Percentiles rank a stretch among this genome's conserved stretches.
phyloP scores from a whole-genome alignment of 2,329 filamentous ascomycete species.

The Diaporthe batatas region DNA sequence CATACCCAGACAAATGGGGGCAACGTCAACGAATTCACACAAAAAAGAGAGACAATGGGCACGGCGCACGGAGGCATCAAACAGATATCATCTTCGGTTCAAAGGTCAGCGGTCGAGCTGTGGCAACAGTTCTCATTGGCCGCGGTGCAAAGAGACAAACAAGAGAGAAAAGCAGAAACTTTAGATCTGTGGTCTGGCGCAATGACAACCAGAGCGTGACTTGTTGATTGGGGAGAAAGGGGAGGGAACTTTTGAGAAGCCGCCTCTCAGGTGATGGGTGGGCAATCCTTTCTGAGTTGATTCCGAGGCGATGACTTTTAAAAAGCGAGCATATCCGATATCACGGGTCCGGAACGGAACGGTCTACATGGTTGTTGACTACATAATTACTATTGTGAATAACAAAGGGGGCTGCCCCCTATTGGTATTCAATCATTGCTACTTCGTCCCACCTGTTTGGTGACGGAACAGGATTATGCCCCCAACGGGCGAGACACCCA shows the following conservation, averaged over 20 bases:
- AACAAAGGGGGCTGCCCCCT: neutral
- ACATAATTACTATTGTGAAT: constrained; percentile 37
- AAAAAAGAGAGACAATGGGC: constrained; percentile 33
- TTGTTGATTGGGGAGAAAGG: neutral
- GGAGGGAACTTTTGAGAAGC: neutral
- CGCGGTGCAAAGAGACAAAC: constrained; percentile 9
- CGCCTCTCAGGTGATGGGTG: neutral
- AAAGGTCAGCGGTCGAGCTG: constrained; percentile 27
- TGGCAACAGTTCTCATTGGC: constrained; percentile 30
- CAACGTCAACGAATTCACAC: constrained; percentile 20
- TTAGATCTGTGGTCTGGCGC: constrained; percentile 22
- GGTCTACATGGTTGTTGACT: constrained; percentile 27
- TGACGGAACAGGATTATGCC: neutral
- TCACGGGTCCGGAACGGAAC: constrained; percentile 10
- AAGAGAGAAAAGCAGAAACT: neutral
- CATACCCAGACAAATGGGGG: constrained; percentile 18
- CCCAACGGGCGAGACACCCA: neutral
- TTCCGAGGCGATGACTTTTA: constrained; percentile 22
- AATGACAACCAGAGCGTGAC: constrained; percentile 2
- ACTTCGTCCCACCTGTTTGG: neutral
- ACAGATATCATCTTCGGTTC: constrained; percentile 17
- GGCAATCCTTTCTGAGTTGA: constrained; percentile 5
- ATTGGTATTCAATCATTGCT: neutral
- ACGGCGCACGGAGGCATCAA: constrained; percentile 37
- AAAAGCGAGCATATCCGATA: constrained; percentile 38